Evolutionary conservation across 306 rosid genomes (phyloP).

Genomic region (Begonia loranthoides): DNA sequence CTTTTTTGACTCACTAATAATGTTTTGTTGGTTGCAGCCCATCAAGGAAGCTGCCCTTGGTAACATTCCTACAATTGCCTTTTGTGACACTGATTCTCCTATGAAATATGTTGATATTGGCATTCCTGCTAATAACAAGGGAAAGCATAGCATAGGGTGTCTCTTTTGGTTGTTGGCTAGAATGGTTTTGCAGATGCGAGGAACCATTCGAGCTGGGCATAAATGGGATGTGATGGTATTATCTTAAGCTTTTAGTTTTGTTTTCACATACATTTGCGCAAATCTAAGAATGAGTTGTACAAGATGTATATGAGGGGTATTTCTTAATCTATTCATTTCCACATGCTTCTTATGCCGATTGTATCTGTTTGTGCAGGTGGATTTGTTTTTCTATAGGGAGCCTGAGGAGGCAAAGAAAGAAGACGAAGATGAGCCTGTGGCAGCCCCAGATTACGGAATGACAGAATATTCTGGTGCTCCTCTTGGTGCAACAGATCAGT

Average conservation of each 20-base stretch:
- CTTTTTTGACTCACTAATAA: too few species aligned
- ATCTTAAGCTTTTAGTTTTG: not conserved
- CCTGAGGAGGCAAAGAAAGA: conserved; percentile 59
- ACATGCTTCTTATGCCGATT: too few species aligned
- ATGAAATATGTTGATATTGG: conserved; percentile 70
- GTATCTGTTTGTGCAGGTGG: conserved; percentile 30
- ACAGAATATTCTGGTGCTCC: conserved; percentile 23
- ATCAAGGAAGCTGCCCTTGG: conserved; percentile 80
- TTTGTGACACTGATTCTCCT: conserved; percentile 72
- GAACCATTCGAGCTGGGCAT: conserved; percentile 43
- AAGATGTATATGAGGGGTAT: too few species aligned
- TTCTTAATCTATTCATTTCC: too few species aligned
- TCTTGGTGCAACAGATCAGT: conserved; percentile 14
- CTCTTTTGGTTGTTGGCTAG: conserved; percentile 67
- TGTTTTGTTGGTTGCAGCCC: conserved; percentile 34
- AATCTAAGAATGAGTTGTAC: not conserved
- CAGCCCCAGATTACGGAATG: conserved; percentile 29
- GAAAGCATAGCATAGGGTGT: conserved; percentile 71
- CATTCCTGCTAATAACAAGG: conserved; percentile 78
- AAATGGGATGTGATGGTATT: conserved; percentile 82
- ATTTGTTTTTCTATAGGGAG: conserved; percentile 70
- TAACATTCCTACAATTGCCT: conserved; percentile 66
- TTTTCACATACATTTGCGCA: not conserved
- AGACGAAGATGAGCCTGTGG: conserved; percentile 50
- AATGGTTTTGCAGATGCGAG: conserved; percentile 80